A percentile compares a stretch with the other conserved stretches of the same genome.
These are phyloP conservation scores for Atalantia buxifolia DNA, from an alignment of 345 rosid genomes.

Conservation along the genomic window DNA sequence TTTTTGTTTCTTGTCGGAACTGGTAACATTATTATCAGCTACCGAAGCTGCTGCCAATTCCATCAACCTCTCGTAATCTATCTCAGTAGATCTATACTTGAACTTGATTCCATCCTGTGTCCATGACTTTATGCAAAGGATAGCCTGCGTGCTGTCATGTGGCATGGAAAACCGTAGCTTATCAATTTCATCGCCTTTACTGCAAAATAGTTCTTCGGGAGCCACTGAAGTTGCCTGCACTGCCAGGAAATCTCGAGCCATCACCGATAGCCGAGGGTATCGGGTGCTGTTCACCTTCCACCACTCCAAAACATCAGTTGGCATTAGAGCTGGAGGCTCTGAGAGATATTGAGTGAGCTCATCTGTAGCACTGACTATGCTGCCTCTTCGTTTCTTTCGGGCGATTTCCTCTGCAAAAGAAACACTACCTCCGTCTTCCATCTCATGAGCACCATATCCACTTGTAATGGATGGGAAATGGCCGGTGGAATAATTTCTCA, in stretches of 20 bases:
- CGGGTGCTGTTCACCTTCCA: constrained; percentile 89
- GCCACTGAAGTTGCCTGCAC: constrained; percentile 77
- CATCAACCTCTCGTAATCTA: constrained; percentile 81
- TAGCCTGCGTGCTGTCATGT: constrained; percentile 59
- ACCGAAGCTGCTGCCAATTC: constrained; percentile 59
- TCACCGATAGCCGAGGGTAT: constrained; percentile 73
- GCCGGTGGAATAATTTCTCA: constrained; percentile 58
- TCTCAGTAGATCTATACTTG: constrained; percentile 69
- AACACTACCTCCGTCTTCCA: constrained; percentile 71
- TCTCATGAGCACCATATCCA: constrained; percentile 65
- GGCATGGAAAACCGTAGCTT: constrained; percentile 73
- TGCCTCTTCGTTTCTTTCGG: constrained; percentile 82
- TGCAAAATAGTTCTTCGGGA: constrained; percentile 75
- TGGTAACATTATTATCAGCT: constrained; percentile 29
- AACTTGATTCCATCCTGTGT: constrained; percentile 67
- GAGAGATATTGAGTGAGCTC: constrained; percentile 91
- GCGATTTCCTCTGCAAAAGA: constrained; percentile 94
- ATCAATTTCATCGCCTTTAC: constrained; percentile 69
- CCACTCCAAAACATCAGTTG: constrained; percentile 89
- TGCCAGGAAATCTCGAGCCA: constrained; percentile 88
- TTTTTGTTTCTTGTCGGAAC: constrained; percentile 57
- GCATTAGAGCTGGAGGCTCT: constrained; percentile 82
- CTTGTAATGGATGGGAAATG: constrained; percentile 59
- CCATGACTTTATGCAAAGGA: constrained; percentile 88
- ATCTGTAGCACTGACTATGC: constrained; percentile 60